Evolutionary conservation across 2,329 filamentous ascomycete species (phyloP).

Genomic region (Podosphaera leucotricha): DNA sequence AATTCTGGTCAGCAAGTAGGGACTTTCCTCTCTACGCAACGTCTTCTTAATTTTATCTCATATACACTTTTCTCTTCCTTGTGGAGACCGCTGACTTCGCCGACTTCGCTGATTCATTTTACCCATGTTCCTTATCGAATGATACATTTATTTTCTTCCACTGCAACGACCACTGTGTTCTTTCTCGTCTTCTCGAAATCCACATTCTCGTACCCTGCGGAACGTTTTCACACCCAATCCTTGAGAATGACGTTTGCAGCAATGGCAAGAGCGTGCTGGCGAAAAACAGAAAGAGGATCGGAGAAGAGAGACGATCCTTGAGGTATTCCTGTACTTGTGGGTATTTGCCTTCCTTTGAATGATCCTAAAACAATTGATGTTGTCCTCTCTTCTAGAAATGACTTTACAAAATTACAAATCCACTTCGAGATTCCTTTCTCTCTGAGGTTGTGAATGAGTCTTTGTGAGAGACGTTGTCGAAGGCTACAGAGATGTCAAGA

Average conservation of each 20-base stretch:
- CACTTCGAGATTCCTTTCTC: background rate
- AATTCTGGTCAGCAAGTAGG: no score
- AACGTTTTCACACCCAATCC: no score
- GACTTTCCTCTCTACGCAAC: no score
- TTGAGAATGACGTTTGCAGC: background rate
- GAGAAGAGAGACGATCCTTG: background rate
- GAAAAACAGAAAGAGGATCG: background rate
- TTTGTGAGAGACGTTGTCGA: background rate
- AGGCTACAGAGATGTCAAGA: background rate
- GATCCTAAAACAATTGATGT: background rate
- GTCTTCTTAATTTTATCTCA: no score
- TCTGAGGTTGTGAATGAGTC: background rate
- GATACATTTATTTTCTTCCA: no score
- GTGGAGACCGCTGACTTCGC: no score
- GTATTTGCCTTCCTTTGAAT: background rate
- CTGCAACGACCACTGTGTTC: no score
- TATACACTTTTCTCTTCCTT: no score
- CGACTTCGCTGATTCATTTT: no score
- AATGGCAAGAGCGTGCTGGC: background rate
- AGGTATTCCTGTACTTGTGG: background rate
- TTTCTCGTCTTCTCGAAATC: no score
- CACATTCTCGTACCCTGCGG: no score
- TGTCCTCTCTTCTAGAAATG: slow-evolving; percentile 1
- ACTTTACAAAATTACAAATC: background rate
- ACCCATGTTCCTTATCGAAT: no score